These are phyloP conservation scores for Gnomoniopsis smithogilvyi DNA, from an alignment of 2,329 filamentous ascomycete genomes.

Conservation along the genomic window DNA sequence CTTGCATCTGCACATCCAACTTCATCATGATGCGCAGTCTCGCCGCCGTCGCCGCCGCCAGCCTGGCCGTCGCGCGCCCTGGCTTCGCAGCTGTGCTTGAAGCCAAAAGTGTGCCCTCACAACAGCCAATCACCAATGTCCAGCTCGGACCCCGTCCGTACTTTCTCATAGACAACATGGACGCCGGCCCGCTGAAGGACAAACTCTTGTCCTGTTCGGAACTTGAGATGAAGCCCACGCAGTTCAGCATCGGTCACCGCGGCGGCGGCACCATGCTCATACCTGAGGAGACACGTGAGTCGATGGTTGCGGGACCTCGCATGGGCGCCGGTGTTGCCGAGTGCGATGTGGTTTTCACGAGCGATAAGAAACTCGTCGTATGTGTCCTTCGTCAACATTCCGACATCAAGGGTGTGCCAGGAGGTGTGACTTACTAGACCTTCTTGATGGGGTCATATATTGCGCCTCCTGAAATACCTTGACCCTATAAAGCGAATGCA, in stretches of 20 bases:
- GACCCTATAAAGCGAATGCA: no score
- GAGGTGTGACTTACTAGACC: no score
- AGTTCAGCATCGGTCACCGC: slow-evolving; percentile 61
- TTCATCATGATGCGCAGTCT: background rate
- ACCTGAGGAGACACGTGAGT: slow-evolving; percentile 61
- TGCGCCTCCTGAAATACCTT: no score
- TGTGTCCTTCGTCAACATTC: no score
- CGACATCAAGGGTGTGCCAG: no score
- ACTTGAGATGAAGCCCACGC: slow-evolving; percentile 45
- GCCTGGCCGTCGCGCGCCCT: background rate
- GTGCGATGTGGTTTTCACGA: slow-evolving; percentile 66
- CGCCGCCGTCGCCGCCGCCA: background rate
- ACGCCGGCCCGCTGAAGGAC: slow-evolving; percentile 54
- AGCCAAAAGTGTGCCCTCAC: background rate
- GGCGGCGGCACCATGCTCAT: slow-evolving; percentile 61
- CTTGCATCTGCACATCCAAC: background rate
- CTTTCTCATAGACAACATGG: slow-evolving; percentile 63
- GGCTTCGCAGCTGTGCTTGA: background rate
- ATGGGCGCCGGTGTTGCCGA: slow-evolving; percentile 67
- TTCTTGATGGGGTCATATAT: no score
- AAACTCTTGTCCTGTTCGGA: slow-evolving; percentile 58
- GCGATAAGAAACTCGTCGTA: slow-evolving; percentile 57
- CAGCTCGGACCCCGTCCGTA: slow-evolving; percentile 62
- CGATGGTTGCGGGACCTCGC: slow-evolving; percentile 58
- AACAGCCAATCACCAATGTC: slow-evolving; percentile 41